These are phyloP conservation scores for Trichaptum fuscoviolaceum DNA, from an alignment of 768 basidiomycete species.

Conservation along the genomic window DNA sequence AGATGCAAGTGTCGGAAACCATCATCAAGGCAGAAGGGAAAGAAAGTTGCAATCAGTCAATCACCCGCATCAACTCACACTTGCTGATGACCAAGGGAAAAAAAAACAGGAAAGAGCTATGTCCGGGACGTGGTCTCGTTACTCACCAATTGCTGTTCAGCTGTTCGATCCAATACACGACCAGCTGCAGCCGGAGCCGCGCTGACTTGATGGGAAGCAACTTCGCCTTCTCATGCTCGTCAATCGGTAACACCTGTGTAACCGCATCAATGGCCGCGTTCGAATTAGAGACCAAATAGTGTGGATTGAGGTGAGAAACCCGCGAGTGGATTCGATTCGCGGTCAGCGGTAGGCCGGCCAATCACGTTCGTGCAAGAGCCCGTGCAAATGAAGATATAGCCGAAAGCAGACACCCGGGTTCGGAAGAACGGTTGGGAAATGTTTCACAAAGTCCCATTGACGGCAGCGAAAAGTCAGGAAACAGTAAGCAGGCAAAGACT, in stretches of 20 bases:
- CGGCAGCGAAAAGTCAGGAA: conserved; percentile 3
- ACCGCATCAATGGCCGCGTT: neutral
- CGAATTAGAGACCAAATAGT: neutral
- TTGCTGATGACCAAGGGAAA: conserved; percentile 10
- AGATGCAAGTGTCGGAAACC: conserved; percentile 20
- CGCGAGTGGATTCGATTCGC: neutral
- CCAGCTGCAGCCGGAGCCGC: conserved; percentile 72
- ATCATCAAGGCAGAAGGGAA: conserved; percentile 13
- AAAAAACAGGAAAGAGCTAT: conserved; percentile 13
- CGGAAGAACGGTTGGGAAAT: neutral
- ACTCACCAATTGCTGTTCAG: conserved; percentile 53
- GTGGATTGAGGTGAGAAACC: neutral
- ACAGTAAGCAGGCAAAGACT: neutral
- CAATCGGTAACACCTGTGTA: conserved; percentile 70
- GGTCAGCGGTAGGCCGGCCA: neutral
- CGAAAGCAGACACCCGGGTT: conserved; percentile 5
- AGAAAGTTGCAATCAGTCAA: conserved; percentile 28
- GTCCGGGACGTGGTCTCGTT: conserved; percentile 14
- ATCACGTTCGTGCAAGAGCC: neutral
- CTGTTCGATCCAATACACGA: conserved; percentile 93
- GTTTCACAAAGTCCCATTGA: neutral
- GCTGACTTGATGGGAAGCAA: conserved; percentile 78
- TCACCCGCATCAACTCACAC: conserved; percentile 12
- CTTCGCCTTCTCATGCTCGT: conserved; percentile 84
- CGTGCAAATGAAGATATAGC: neutral